phyloP scores from a whole-genome alignment of 805 yeast species.

The Yamadazyma olivae region DNA sequence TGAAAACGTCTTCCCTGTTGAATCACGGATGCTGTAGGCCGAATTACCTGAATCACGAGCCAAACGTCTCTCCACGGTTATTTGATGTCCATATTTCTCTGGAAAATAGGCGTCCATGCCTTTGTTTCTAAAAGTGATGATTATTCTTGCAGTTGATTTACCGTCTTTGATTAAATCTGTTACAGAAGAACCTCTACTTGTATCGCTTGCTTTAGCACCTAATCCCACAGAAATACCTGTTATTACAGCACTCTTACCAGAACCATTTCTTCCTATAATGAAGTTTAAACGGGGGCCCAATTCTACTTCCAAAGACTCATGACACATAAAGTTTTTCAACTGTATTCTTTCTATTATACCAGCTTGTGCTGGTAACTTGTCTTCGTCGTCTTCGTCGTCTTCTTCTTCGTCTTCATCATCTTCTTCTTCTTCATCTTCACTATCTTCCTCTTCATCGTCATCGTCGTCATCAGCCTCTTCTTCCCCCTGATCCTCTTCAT shows the following conservation, averaged over 20 bases:
- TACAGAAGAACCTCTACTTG: conserved; percentile 77
- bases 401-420: conserved; percentile 7
- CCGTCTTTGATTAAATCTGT: conserved; percentile 78
- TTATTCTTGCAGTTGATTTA: conserved; percentile 60
- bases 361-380: conserved; percentile 36
- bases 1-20: conserved; percentile 48
- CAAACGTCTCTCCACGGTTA: conserved; percentile 67
- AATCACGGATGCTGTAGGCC: conserved; percentile 54
- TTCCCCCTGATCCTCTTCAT: conserved; percentile 6
- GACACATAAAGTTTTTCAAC: conserved; percentile 85
- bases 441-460: background rate
- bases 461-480: conserved; percentile 1
- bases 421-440: conserved; percentile 10
- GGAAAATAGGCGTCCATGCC: conserved; percentile 66
- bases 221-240: conserved; percentile 85
- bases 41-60: conserved; percentile 46
- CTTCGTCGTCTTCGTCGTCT: conserved; percentile 7
- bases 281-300: conserved; percentile 82
- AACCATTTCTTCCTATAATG: conserved; percentile 86
- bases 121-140: conserved; percentile 60
- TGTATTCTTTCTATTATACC: conserved; percentile 68
- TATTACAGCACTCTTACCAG: conserved; percentile 85
- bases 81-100: conserved; percentile 63
- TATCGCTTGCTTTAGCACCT: conserved; percentile 84
- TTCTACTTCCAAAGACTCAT: conserved; percentile 69